Conservation (phyloP, 352 stramenopile genomes). For the Phytophthora sp. region DNA sequence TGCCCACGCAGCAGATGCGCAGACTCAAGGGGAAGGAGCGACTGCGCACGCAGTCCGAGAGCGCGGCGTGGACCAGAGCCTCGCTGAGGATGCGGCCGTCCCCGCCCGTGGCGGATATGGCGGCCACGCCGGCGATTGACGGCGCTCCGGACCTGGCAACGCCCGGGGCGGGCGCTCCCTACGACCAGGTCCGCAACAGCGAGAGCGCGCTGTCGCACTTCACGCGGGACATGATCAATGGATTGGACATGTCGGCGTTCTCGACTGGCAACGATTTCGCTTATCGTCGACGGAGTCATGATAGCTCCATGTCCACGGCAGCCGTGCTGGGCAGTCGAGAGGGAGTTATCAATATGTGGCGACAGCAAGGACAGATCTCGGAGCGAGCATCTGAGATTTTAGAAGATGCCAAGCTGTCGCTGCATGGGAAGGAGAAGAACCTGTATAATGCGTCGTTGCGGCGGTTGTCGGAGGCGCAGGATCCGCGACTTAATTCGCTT, state of each 20-base stretch:
- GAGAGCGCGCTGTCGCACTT: conserved; percentile 57
- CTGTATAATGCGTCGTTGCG: conserved; percentile 68
- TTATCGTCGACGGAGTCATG: conserved; percentile 36
- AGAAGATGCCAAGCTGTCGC: conserved; percentile 77
- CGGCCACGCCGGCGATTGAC: conserved; percentile 32
- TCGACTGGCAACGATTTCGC: conserved; percentile 28
- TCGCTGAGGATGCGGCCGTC: conserved; percentile 67
- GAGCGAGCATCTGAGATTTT: conserved; percentile 83
- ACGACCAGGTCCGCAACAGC: conserved; percentile 50
- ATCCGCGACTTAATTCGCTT: conserved; percentile 70
- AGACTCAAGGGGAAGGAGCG: conserved; percentile 60
- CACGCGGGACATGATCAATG: conserved; percentile 52
- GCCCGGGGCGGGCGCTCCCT: conserved; percentile 4
- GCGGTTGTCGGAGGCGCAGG: conserved; percentile 69
- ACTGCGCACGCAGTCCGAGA: conserved; percentile 79
- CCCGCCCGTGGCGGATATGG: conserved; percentile 30
- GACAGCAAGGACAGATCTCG: conserved; percentile 81
- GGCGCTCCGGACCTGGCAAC: conserved; percentile 24
- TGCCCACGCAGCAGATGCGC: conserved; percentile 19
- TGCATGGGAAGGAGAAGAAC: conserved; percentile 86
- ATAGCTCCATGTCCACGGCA: conserved; percentile 22
- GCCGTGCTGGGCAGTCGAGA: conserved; percentile 53
- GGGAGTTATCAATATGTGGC: conserved; percentile 83
- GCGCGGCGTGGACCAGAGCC: conserved; percentile 71
- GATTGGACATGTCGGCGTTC: conserved; percentile 44